These are phyloP conservation scores for Herpomyces periplanetae DNA, from an alignment of 2,329 filamentous ascomycete genomes.

Conservation along the genomic window DNA sequence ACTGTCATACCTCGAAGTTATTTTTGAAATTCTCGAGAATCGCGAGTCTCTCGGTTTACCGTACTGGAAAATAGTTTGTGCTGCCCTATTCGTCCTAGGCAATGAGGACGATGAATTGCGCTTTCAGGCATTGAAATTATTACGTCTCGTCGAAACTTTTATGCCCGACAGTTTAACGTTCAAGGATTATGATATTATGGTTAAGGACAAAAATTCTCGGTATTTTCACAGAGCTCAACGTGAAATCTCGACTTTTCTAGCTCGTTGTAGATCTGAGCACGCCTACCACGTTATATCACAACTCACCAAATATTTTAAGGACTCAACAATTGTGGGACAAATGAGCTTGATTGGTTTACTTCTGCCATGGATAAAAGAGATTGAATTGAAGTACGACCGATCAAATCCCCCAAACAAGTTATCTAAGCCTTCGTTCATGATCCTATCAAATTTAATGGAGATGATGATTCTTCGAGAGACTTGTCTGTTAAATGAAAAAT, in stretches of 20 bases:
- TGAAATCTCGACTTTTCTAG: constrained; percentile 62
- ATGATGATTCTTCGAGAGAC: constrained; percentile 75
- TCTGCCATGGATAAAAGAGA: constrained; percentile 74
- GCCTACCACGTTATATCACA: constrained; percentile 87
- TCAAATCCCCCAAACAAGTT: constrained; percentile 68
- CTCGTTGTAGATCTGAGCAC: constrained; percentile 50
- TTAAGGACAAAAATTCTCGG: constrained; percentile 87
- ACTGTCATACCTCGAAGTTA: constrained; percentile 78
- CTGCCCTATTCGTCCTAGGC: constrained; percentile 64
- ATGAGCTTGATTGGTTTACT: constrained; percentile 78
- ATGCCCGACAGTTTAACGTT: constrained; percentile 58
- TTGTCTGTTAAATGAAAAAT: constrained; percentile 67
- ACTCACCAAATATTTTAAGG: constrained; percentile 71
- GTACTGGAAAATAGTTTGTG: constrained; percentile 61
- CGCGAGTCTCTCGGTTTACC: constrained; percentile 41
- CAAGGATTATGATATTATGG: constrained; percentile 88
- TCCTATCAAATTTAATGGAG: constrained; percentile 73
- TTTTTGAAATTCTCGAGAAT: constrained; percentile 49
- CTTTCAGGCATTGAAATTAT: constrained; percentile 43
- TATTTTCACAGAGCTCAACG: constrained; percentile 95
- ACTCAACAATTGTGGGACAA: constrained; percentile 39
- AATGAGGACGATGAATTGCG: constrained; percentile 63
- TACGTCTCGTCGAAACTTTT: constrained; percentile 43
- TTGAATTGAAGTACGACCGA: constrained; percentile 67
- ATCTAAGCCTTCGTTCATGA: constrained; percentile 63